A percentile compares a stretch with the other conserved stretches of the same genome.
phyloP scores from a whole-genome alignment of 495 filamentous ascomycete species.

The Aspergillus bridgeri region DNA sequence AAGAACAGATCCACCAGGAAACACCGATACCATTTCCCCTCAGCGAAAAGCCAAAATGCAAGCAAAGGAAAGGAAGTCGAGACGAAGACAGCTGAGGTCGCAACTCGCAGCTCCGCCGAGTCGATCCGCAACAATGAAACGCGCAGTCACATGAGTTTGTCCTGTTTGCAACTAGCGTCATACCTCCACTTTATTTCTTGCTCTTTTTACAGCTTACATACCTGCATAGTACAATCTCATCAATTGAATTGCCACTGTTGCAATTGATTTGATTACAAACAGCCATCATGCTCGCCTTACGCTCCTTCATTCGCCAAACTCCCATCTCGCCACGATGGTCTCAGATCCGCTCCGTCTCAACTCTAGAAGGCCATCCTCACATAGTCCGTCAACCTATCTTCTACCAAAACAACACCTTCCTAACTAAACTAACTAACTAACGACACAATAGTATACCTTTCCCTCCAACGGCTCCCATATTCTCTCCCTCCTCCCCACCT shows the following conservation, averaged over 20 bases:
- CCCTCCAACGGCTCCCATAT: slow-evolving; percentile 48
- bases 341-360: slow-evolving; percentile 44
- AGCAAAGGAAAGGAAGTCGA: neutral
- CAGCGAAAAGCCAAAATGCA: neutral
- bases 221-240: too few relatives aligned
- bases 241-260: neutral
- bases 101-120: neutral
- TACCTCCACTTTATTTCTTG: neutral
- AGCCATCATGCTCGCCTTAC: slow-evolving; percentile 28
- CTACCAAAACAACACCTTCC: slow-evolving; percentile 15
- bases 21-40: neutral
- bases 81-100: neutral
- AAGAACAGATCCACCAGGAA: neutral
- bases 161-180: slow-evolving; percentile 30
- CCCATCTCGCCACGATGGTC: slow-evolving; percentile 19
- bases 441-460: slow-evolving; percentile 62
- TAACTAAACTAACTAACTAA: neutral
- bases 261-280: too few relatives aligned
- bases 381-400: slow-evolving; percentile 39
- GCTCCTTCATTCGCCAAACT: slow-evolving; percentile 21
- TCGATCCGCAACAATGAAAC: slow-evolving; percentile 8
- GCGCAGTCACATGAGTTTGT: slow-evolving; percentile 33
- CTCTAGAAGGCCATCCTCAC: slow-evolving; percentile 51
- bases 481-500: slow-evolving; percentile 71
- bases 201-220: neutral